Evolutionary conservation across 2,329 filamentous ascomycete genomes (phyloP).

Genomic region (Cyphellophora attinorum): DNA sequence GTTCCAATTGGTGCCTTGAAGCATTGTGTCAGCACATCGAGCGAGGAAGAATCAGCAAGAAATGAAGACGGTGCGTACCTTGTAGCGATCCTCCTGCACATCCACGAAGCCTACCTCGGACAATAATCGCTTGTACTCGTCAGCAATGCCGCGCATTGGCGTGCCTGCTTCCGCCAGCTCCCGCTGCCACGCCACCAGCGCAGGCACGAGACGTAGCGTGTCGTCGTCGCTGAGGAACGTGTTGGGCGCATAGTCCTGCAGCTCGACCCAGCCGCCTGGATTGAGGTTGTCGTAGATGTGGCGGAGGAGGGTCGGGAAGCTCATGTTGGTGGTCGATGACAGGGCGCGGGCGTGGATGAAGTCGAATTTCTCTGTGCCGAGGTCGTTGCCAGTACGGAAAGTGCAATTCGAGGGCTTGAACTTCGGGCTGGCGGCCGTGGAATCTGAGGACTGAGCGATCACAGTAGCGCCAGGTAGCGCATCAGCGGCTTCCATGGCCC

Average conservation of each 20-base stretch:
- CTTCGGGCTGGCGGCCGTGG: too few species aligned
- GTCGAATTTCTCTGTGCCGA: constrained; percentile 51
- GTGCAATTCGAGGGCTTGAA: too few species aligned
- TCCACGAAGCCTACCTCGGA: too few species aligned
- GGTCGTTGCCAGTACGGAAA: too few species aligned
- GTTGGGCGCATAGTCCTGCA: constrained; percentile 23
- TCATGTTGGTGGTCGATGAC: constrained; percentile 44
- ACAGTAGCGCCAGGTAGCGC: too few species aligned
- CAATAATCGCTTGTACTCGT: too few species aligned
- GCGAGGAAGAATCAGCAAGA: neutral
- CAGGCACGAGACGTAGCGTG: neutral
- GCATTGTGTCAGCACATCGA: constrained; percentile 5
- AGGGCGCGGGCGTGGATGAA: constrained; percentile 50
- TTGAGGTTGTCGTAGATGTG: constrained; percentile 14
- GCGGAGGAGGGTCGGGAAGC: constrained; percentile 38
- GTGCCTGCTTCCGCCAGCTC: too few species aligned
- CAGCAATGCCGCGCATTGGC: too few species aligned
- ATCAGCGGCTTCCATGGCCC: neutral
- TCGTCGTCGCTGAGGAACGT: too few species aligned
- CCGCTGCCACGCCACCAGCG: too few species aligned
- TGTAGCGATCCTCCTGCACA: constrained; percentile 23
- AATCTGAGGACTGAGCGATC: too few species aligned
- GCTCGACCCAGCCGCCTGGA: constrained; percentile 34
- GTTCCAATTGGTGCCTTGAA: constrained; percentile 24
- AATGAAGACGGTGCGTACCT: constrained; percentile 17